These are phyloP conservation scores for Dendrobium officinale DNA, from an alignment of 106 monocot species.

Conservation along the genomic window DNA sequence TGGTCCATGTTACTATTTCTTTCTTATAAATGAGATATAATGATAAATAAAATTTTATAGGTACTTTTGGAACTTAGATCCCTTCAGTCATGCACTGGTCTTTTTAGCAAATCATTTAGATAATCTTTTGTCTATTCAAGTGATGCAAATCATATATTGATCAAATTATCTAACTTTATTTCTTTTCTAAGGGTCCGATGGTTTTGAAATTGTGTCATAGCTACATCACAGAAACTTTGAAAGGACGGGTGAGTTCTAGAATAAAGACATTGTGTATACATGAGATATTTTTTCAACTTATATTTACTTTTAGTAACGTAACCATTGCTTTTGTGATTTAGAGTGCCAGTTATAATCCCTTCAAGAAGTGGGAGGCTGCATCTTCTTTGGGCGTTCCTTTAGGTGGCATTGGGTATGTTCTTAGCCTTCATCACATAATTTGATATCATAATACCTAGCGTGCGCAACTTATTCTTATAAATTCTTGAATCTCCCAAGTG, in stretches of 20 bases:
- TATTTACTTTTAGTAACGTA: not conserved
- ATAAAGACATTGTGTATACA: not conserved
- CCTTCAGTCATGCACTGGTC: no score
- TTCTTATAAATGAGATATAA: no score
- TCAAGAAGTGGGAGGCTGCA: conserved; percentile 26
- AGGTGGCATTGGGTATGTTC: conserved; percentile 60
- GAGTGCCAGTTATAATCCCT: conserved; percentile 37
- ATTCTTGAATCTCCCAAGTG: not conserved
- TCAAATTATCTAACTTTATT: conserved; percentile 1
- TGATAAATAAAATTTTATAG: no score
- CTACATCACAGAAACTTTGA: conserved; percentile 27
- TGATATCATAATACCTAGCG: not conserved
- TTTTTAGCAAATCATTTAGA: no score
- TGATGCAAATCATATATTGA: not conserved
- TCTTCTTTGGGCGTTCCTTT: conserved; percentile 48
- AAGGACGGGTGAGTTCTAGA: conserved; percentile 28
- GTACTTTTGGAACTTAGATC: no score
- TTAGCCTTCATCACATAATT: not conserved
- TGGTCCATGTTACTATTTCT: no score
- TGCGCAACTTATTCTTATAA: not conserved
- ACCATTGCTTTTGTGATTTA: conserved; percentile 4
- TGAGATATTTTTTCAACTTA: not conserved
- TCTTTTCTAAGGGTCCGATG: conserved; percentile 19
- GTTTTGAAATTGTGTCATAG: conserved; percentile 11
- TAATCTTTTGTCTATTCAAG: not conserved